Evolutionary conservation across 225 moss, liverwort and hornwort species (phyloP).

Genomic region (Antitrichia curtipendula): DNA sequence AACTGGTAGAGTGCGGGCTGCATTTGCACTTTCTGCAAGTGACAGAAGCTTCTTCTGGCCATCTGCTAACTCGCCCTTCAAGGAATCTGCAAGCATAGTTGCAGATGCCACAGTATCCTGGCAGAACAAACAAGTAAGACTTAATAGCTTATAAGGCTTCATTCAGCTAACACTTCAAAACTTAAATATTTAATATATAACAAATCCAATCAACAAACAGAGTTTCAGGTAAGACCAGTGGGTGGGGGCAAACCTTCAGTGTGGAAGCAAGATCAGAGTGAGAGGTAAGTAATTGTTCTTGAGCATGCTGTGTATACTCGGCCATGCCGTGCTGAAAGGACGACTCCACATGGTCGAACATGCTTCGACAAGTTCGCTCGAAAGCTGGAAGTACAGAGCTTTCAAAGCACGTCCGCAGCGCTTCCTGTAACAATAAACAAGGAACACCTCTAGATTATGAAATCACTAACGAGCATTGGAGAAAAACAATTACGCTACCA

Average conservation of each 20-base stretch:
- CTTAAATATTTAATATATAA: not conserved
- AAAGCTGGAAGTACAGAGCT: conserved; percentile 76
- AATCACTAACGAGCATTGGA: not conserved
- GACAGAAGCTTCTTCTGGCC: conserved; percentile 79
- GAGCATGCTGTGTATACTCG: conserved; percentile 80
- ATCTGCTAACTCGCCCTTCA: conserved; percentile 82
- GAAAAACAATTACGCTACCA: not conserved
- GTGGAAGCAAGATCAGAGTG: conserved; percentile 73
- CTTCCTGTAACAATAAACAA: conserved; percentile 44
- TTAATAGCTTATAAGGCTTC: not conserved
- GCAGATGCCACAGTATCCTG: conserved; percentile 90
- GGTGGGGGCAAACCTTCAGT: conserved; percentile 42
- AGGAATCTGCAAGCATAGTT: conserved; percentile 58
- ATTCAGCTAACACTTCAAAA: not conserved
- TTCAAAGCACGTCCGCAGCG: conserved; percentile 77
- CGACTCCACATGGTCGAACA: conserved; percentile 91
- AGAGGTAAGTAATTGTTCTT: conserved; percentile 64
- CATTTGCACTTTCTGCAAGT: conserved; percentile 69
- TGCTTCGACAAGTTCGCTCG: conserved; percentile 81
- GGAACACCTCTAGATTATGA: not conserved
- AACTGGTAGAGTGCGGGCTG: conserved; percentile 35
- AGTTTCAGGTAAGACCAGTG: not conserved
- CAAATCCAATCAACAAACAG: not conserved
- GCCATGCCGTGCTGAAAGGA: conserved; percentile 80
- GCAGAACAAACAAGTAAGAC: not conserved